Conservation (phyloP, 2,329 filamentous ascomycete species). For the Xylariaceae sp. region DNA sequence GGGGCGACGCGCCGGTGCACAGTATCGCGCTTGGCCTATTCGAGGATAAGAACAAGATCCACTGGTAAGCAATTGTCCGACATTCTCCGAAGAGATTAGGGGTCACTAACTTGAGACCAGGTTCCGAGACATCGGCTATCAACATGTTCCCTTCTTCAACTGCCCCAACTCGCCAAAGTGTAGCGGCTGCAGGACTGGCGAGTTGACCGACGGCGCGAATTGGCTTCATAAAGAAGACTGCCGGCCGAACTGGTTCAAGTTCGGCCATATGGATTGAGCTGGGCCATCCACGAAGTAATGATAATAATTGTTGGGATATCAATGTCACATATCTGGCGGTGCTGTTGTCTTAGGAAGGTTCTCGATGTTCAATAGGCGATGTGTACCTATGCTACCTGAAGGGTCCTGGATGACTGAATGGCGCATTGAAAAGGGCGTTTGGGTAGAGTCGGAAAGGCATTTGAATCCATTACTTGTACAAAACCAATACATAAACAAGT, state of each 20-base stretch:
- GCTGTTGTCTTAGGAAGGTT: conserved; percentile 19
- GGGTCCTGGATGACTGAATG: conserved; percentile 11
- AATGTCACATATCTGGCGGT: conserved; percentile 19
- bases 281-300: neutral
- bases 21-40: conserved; percentile 90
- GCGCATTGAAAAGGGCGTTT: conserved; percentile 21
- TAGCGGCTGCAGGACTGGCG: conserved; percentile 77
- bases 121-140: conserved; percentile 99
- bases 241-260: conserved; percentile 95
- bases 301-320: conserved; percentile 7
- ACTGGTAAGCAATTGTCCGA: conserved; percentile 63
- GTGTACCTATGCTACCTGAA: conserved; percentile 3
- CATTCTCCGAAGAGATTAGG: neutral
- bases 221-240: conserved; percentile 91
- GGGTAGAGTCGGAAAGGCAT: conserved; percentile 9
- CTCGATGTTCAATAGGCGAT: neutral
- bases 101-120: conserved; percentile 43
- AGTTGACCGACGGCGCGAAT: conserved; percentile 82
- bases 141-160: conserved; percentile 98
- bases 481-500: conserved; percentile 12
- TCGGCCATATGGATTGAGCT: conserved; percentile 70
- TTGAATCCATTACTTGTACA: conserved; percentile 17
- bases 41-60: conserved; percentile 83
- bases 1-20: conserved; percentile 97
- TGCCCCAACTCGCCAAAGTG: conserved; percentile 97